phyloP scores from a whole-genome alignment of 257 asterid species.

The Nicotiana paniculata region DNA sequence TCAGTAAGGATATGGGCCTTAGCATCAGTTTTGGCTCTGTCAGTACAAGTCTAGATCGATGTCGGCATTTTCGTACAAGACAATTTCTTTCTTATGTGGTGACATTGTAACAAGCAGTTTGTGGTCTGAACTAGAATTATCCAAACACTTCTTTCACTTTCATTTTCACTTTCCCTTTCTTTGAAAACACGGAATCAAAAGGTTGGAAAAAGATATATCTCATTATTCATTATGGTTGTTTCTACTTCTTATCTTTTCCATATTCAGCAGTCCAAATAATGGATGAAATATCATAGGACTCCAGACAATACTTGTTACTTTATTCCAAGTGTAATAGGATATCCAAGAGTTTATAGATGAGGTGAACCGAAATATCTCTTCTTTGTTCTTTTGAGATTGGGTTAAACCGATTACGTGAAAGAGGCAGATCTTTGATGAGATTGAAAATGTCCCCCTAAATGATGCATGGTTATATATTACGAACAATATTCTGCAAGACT shows the following conservation, averaged over 20 bases:
- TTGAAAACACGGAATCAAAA: neutral
- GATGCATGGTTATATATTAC: too few species aligned
- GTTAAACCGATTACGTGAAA: neutral
- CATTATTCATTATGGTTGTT: neutral
- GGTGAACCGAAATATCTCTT: neutral
- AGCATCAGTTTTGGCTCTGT: neutral
- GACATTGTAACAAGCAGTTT: neutral
- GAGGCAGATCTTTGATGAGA: neutral
- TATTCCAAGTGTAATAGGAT: neutral
- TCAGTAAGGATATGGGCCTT: neutral
- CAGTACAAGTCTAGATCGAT: neutral
- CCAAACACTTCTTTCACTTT: neutral
- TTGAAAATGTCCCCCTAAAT: neutral
- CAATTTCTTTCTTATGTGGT: neutral
- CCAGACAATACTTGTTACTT: neutral
- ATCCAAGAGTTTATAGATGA: neutral
- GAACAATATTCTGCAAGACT: too few species aligned
- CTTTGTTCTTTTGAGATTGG: neutral
- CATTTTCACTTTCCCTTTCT: neutral
- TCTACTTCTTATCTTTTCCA: neutral
- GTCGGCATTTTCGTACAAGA: neutral
- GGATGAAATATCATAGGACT: neutral
- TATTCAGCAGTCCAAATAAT: neutral
- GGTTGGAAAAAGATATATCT: neutral
- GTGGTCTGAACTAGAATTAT: constrained; percentile 3